phyloP scores from a whole-genome alignment of 2,329 filamentous ascomycete species.

The Aspergillus fischeri region DNA sequence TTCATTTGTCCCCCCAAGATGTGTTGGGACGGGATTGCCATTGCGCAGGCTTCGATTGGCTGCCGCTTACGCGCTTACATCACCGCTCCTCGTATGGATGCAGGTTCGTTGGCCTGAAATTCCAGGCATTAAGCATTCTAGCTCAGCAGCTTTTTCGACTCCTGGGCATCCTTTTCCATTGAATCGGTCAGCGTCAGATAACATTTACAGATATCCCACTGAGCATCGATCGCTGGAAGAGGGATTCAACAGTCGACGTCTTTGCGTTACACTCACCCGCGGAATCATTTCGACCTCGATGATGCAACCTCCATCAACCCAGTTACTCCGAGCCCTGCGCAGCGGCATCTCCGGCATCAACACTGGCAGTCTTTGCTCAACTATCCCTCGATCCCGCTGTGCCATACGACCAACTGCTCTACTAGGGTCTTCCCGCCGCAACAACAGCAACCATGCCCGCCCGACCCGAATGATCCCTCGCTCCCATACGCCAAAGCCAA shows the following conservation, averaged over 20 bases:
- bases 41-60: neutral
- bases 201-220: neutral
- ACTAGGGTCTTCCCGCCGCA: constrained; percentile 14
- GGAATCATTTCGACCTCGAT: neutral
- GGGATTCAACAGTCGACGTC: neutral
- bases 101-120: neutral
- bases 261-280: neutral
- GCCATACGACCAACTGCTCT: constrained; percentile 4
- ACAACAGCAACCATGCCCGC: constrained; percentile 23
- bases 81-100: neutral
- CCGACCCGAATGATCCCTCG: constrained; percentile 31
- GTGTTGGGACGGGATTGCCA: too few species aligned
- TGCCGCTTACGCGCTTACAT: neutral
- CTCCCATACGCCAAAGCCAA: constrained; percentile 33
- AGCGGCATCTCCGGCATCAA: constrained; percentile 24
- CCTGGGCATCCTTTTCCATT: neutral
- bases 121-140: neutral
- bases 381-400: constrained; percentile 7
- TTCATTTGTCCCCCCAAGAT: too few species aligned
- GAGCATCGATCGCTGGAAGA: neutral
- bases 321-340: constrained; percentile 41
- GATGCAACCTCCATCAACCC: constrained; percentile 40
- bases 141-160: neutral
- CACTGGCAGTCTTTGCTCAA: constrained; percentile 11
- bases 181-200: neutral